Evolutionary conservation across 2,329 filamentous ascomycete genomes (phyloP).

Genomic region (Scedosporium dehoogii): DNA sequence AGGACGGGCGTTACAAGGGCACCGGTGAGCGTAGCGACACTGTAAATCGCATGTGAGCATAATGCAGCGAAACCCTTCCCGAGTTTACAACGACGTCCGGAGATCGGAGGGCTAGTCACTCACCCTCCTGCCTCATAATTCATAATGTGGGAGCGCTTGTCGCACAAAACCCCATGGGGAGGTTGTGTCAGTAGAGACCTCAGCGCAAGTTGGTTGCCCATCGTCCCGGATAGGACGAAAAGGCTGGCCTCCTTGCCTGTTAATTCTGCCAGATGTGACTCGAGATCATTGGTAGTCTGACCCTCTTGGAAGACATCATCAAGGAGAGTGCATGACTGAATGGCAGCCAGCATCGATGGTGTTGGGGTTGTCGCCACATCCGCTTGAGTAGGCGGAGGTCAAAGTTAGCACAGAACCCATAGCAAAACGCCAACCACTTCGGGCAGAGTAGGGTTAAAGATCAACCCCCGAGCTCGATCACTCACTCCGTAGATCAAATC

Average conservation of each 20-base stretch:
- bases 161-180: slow-evolving; percentile 71
- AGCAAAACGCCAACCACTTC: too few relatives aligned
- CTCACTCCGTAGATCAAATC: slow-evolving; percentile 30
- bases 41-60: slow-evolving; percentile 18
- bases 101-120: slow-evolving; percentile 12
- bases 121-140: slow-evolving; percentile 55
- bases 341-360: slow-evolving; percentile 69
- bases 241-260: slow-evolving; percentile 68
- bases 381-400: slow-evolving; percentile 20
- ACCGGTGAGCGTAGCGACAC: slow-evolving; percentile 44
- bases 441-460: neutral
- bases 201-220: slow-evolving; percentile 85
- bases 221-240: slow-evolving; percentile 81
- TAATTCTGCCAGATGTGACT: slow-evolving; percentile 62
- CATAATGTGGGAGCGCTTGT: slow-evolving; percentile 69
- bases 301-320: slow-evolving; percentile 84
- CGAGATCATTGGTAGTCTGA: slow-evolving; percentile 64
- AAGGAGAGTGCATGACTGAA: slow-evolving; percentile 61
- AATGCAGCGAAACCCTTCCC: neutral
- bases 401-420: neutral
- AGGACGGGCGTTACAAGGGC: slow-evolving; percentile 33
- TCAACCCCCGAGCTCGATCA: neutral
- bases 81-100: too few relatives aligned
- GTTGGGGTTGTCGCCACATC: slow-evolving; percentile 63
- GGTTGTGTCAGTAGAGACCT: slow-evolving; percentile 69